Conservation (phyloP, 352 stramenopile species). For the Phytophthora agathidicida region DNA sequence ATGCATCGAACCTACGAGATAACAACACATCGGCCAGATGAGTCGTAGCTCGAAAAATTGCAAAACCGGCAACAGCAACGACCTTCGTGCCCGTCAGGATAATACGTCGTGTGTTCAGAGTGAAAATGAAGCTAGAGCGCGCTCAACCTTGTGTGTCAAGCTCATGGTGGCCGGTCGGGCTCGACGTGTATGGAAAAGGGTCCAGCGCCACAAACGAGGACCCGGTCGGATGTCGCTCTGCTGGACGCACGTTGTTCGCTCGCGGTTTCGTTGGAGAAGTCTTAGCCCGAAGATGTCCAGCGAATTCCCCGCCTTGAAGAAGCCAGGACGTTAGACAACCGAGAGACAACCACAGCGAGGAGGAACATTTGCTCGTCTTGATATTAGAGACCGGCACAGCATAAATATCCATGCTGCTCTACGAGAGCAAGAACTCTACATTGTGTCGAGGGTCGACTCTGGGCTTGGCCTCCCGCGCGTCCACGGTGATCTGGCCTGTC, state of each 20-base stretch:
- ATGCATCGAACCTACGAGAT: too few species aligned
- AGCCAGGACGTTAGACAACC: slow-evolving; percentile 5
- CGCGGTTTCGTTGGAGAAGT: too few species aligned
- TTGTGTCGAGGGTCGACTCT: slow-evolving; percentile 37
- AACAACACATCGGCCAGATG: too few species aligned
- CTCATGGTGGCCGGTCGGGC: too few species aligned
- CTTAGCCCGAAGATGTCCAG: slow-evolving; percentile 6
- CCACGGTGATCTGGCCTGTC: slow-evolving; percentile 51
- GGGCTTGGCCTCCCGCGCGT: slow-evolving; percentile 8
- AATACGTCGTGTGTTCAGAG: too few species aligned
- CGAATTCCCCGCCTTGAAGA: not conserved
- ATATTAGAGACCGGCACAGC: slow-evolving; percentile 18
- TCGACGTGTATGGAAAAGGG: too few species aligned
- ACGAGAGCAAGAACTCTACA: slow-evolving; percentile 55
- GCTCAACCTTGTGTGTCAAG: too few species aligned
- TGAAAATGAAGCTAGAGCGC: too few species aligned
- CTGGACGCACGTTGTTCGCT: slow-evolving; percentile 5
- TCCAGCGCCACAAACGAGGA: not conserved
- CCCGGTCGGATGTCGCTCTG: too few species aligned
- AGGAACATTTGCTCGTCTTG: slow-evolving; percentile 7
- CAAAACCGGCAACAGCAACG: too few species aligned
- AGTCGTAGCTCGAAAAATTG: too few species aligned
- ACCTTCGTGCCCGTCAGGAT: too few species aligned
- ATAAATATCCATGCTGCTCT: slow-evolving; percentile 30
- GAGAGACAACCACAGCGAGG: not conserved